Base-by-base conservation (phyloP, 345 rosid species). In the Lagerstroemia speciosa region DNA sequence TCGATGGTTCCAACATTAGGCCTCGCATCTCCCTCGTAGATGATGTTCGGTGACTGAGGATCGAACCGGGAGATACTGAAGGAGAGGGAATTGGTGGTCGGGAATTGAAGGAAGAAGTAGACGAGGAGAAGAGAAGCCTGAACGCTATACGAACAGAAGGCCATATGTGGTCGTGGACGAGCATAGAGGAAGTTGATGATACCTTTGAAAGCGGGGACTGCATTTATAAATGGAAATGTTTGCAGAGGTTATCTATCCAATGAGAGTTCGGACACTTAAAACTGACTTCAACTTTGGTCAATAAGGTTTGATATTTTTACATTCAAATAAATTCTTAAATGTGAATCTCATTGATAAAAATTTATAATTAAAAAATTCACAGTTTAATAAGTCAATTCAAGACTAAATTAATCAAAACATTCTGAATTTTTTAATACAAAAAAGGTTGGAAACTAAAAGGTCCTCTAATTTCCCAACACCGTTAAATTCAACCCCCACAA, bases 1-100 rank as follows among this genome's bases (percentile, higher is more conserved):
- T 82, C 79, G 40, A 80, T 64, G 52, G 67, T 45, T 8, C 81
- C 81, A 41, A 52, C 69, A n/a, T 30, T 57, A 60, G 78, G 53
- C 40, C 6, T 48, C 30, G 84, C 81, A 65, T 75, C 85, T 16
- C 85, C 84, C 32, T 76, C 71, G 38, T 78, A 78, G 24, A 65
- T n/a, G 2, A 82, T n/a, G 69, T 29, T 43, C 14, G 48, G 67
- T 29, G 52, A 43, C 0, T 36, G 32, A 1, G 52, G 62, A 50
- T 71, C 73, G 20, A 84, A 82, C 3, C 70, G 48, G n/a, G 75
- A 0, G 45, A 62, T 57, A 24, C 64, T 48, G 66, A 84, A 84
- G 30, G 66, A 41, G 27, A 82, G 6, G 29, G 84, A 63, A 71
- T 15, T 19, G 3, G 33, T 53, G 11, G 31, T 32, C 4, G 46